phyloP scores from a whole-genome alignment of 768 basidiomycete species.

The Lentinus tigrinus region DNA sequence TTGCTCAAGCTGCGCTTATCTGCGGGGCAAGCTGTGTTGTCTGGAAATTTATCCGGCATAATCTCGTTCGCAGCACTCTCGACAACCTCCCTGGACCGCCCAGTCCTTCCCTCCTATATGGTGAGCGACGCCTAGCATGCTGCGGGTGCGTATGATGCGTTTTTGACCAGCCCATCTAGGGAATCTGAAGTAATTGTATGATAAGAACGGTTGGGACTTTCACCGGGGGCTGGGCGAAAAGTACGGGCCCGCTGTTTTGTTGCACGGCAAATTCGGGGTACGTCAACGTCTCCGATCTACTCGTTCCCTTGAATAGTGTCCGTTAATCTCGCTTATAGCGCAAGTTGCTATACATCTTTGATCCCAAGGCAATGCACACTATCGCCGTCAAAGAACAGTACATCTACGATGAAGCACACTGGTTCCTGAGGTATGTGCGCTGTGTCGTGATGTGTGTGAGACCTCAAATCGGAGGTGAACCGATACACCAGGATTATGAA shows the following conservation, averaged over 20 bases:
- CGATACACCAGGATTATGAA: background rate
- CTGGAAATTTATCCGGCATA: conserved; percentile 10
- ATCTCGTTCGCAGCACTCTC: background rate
- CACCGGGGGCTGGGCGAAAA: conserved; percentile 34
- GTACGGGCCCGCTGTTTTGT: conserved; percentile 33
- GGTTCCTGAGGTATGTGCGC: conserved; percentile 6
- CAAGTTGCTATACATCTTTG: conserved; percentile 27
- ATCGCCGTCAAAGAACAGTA: conserved; percentile 14
- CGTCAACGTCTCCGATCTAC: background rate
- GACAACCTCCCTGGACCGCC: conserved; percentile 14
- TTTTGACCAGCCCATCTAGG: conserved; percentile 23
- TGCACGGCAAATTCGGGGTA: conserved; percentile 39
- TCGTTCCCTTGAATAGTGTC: background rate
- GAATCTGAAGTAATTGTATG: conserved; percentile 34
- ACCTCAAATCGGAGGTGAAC: no score
- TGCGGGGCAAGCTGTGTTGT: conserved; percentile 3
- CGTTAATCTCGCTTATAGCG: conserved; percentile 29
- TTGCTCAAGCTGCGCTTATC: background rate
- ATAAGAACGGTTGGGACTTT: conserved; percentile 37
- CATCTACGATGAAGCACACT: conserved; percentile 21
- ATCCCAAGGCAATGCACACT: conserved; percentile 7
- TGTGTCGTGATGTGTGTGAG: no score
- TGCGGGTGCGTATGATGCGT: background rate
- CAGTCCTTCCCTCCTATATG: conserved; percentile 2
- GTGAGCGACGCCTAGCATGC: no score